Conservation (phyloP, 345 rosid species). For the Linum lewisii region DNA sequence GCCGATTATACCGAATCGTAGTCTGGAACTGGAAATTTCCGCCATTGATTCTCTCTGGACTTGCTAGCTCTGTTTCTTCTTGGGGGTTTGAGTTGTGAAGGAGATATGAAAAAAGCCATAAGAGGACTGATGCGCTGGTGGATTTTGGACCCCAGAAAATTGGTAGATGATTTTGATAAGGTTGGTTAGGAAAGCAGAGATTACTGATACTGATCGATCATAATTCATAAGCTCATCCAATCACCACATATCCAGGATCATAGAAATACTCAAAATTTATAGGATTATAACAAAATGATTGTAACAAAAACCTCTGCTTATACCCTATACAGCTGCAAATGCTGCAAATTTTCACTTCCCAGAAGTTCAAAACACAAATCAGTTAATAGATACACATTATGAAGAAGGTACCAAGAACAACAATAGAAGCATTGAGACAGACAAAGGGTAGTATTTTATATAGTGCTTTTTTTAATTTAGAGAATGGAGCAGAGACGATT, state of each 20-base stretch:
- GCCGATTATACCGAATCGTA: constrained; percentile 57
- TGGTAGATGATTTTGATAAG: neutral
- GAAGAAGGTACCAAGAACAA: neutral
- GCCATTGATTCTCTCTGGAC: constrained; percentile 15
- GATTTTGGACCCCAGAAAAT: neutral
- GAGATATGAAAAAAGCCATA: neutral
- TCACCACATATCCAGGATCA: too few species aligned
- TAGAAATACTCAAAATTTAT: too few species aligned
- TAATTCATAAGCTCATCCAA: too few species aligned
- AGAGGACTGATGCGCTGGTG: neutral
- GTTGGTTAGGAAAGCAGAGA: neutral
- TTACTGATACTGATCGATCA: too few species aligned
- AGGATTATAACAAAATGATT: too few species aligned
- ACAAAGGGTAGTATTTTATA: too few species aligned
- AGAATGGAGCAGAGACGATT: constrained; percentile 27
- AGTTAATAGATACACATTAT: neutral
- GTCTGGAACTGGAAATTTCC: constrained; percentile 12
- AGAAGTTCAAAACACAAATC: too few species aligned
- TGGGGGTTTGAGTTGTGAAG: neutral
- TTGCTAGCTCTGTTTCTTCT: neutral
- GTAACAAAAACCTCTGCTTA: too few species aligned
- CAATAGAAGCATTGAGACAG: neutral
- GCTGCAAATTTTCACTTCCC: too few species aligned
- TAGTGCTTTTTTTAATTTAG: constrained; percentile 5
- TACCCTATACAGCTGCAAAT: too few species aligned